Evolutionary conservation across 352 stramenopile species (phyloP), one percentile per base, ranked within the genome.

Genomic region (Phytophthora rubi): DNA sequence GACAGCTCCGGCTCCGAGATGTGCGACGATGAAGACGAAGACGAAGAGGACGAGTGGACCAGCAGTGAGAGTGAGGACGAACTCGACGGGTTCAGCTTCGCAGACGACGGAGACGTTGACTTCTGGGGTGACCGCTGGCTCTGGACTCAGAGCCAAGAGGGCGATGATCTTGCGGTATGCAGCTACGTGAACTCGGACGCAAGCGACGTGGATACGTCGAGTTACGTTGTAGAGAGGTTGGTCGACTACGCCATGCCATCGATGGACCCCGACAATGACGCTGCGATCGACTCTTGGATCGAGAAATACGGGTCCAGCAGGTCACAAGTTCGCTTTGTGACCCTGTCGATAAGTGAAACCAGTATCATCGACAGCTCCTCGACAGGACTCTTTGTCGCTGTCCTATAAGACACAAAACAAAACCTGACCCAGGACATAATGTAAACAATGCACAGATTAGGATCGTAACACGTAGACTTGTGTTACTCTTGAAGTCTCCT

Each of bases 301-400:
- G 69, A 76, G 18, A 73, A 73, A 47, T 76, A 76, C 32, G 69
- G 69, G 47, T 68, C 64, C 9, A 76, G 59, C 23, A 65, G 58
- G 10, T 65, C 28, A 4, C 45, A 63, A 35, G n/a, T 73, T 59
- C 59, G 44, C 13, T 73, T 67, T 57, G 65, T 73, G 65, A 61
- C 59, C 53, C 13, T 63, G 21, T 6, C 64, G 33, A 8, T 53
- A 15, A 57, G 39, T 32, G 59, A 68, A 52, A 12, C 30, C 8
- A 53, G 0, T 15, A 21, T 30, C 12, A n/a, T 61, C 15, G 64
- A 70, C 15, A 62, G 12, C 15, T 53, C 55, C 10, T 35, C 32
- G 6, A 56, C 33, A 47, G 59, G 64, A 47, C 55, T 65, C 53
- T 76, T 76, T 33, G 53, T 72, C 48, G 63, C 69, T 56, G 63